phyloP scores from a whole-genome alignment of 2,329 filamentous ascomycete genomes.

The Beauveria sp. region DNA sequence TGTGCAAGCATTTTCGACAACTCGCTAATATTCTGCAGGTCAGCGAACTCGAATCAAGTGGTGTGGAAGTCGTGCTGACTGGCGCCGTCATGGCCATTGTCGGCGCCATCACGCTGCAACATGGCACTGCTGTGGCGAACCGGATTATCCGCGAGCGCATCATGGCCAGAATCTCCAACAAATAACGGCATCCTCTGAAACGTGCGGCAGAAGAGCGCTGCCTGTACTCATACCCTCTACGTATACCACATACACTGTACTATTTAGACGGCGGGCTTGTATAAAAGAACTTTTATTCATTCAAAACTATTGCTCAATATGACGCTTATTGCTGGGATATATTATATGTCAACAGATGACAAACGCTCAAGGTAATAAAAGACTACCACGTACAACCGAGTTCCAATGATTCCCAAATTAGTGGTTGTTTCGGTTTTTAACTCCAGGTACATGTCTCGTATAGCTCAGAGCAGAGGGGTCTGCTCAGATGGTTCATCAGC shows the following conservation, averaged over 20 bases:
- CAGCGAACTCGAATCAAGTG: slow-evolving; percentile 63
- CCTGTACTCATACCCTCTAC: slow-evolving; percentile 11
- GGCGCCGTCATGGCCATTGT: slow-evolving; percentile 78
- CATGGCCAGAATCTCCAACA: slow-evolving; percentile 34
- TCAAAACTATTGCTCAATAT: slow-evolving; percentile 4
- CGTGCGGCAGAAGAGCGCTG: background rate
- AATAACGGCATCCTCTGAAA: slow-evolving; percentile 9
- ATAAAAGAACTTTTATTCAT: slow-evolving; percentile 11
- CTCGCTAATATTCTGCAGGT: slow-evolving; percentile 31
- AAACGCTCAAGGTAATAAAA: background rate
- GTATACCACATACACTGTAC: slow-evolving; percentile 18
- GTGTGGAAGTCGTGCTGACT: slow-evolving; percentile 65
- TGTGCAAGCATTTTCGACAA: background rate
- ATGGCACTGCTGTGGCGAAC: slow-evolving; percentile 71
- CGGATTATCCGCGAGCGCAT: slow-evolving; percentile 70
- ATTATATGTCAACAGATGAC: background rate
- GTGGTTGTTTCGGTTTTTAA: background rate
- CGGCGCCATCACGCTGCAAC: slow-evolving; percentile 82
- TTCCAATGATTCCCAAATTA: background rate
- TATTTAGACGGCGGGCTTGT: slow-evolving; percentile 16
- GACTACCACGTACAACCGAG: background rate
- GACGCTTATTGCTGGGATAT: background rate
- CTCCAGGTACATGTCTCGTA: background rate
- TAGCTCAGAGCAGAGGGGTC: background rate
- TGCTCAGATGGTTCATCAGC: slow-evolving; percentile 3